Base-by-base conservation (phyloP, 208 protist species). In the Acanthamoeba lenticulata region DNA sequence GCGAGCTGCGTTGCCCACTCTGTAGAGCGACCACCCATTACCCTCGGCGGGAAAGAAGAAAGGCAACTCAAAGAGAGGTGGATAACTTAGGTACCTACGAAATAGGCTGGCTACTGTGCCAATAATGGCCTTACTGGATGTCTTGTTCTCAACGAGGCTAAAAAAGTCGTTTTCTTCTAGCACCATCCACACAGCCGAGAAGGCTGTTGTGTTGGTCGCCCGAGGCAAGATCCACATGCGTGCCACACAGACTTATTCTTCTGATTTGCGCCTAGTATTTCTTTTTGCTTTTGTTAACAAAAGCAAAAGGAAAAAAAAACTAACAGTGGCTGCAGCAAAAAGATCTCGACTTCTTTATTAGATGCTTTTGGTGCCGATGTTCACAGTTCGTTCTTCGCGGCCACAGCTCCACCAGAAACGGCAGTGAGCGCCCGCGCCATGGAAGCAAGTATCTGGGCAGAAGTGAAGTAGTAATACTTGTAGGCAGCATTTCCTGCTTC, bases 141-240 rank as follows among this genome's bases (percentile, higher is more conserved):
- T 60, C 47, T 88, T 88, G 79, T 57, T n/a, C 27, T 88, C 79
- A 6, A 88, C 17, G n/a, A 88, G 44, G 11, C 27, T 36, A 40
- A 88, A 88, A 40, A 38, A 88, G 13, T 88, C 79, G 29, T 88
- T 88, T 40, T 88, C 79, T n/a, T 60, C n/a, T 24, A 88, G 13
- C 44, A 88, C 79, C 7, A 49, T 24, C 79, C 79, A 88, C 44
- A 88, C 40, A 17, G 47, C 79, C 24, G 67, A 38, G 36, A 79
- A 79, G 34, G 67, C 67, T 24, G 29, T 40, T 2, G 67, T n/a
- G n/a, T n/a, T 42, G 67, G 67, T 79, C 27, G 67, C 27, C 17
- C 67, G 67, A 38, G 67, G 67, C 34, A 79, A 27, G n/a, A 79
- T 79, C 67, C 67, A 79, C 67, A 79, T 79, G n/a, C 38, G 29